Conservation (phyloP, 1,139 yeast genomes). For the Kurtzmaniella quercitrusa region DNA sequence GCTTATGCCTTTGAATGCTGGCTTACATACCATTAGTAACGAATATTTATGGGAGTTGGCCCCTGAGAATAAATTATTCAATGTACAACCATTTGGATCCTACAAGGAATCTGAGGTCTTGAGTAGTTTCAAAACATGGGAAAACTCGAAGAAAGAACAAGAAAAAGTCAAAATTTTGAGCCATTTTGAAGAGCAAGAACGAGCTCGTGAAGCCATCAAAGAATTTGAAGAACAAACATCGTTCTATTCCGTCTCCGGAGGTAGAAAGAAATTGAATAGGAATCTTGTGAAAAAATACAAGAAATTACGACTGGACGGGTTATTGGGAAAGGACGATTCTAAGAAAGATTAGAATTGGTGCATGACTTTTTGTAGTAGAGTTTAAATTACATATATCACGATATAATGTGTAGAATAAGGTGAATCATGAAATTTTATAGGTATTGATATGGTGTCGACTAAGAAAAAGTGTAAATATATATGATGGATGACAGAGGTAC, state of each 20-base stretch:
- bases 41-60: slow-evolving; percentile 39
- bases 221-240: slow-evolving; percentile 17
- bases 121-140: slow-evolving; percentile 38
- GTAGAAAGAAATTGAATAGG: slow-evolving; percentile 30
- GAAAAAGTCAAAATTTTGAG: slow-evolving; percentile 14
- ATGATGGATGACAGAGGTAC: too few species aligned
- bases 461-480: too few species aligned
- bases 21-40: slow-evolving; percentile 34
- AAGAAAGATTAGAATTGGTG: slow-evolving; percentile 5
- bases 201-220: slow-evolving; percentile 16
- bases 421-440: too few species aligned
- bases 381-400: background rate
- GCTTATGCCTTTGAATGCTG: slow-evolving; percentile 34
- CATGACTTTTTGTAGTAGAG: slow-evolving; percentile 9
- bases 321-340: slow-evolving; percentile 13
- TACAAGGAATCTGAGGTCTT: slow-evolving; percentile 7
- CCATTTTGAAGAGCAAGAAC: slow-evolving; percentile 10
- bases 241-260: slow-evolving; percentile 16
- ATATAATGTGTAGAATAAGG: slow-evolving; percentile 9
- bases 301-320: slow-evolving; percentile 22
- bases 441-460: too few species aligned
- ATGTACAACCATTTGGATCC: slow-evolving; percentile 33
- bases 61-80: slow-evolving; percentile 34
- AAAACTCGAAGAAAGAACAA: slow-evolving; percentile 19
- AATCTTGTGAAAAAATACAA: slow-evolving; percentile 26